These are phyloP conservation scores for Tagetes erecta DNA, from an alignment of 129 eudicot genomes.

Conservation along the genomic window DNA sequence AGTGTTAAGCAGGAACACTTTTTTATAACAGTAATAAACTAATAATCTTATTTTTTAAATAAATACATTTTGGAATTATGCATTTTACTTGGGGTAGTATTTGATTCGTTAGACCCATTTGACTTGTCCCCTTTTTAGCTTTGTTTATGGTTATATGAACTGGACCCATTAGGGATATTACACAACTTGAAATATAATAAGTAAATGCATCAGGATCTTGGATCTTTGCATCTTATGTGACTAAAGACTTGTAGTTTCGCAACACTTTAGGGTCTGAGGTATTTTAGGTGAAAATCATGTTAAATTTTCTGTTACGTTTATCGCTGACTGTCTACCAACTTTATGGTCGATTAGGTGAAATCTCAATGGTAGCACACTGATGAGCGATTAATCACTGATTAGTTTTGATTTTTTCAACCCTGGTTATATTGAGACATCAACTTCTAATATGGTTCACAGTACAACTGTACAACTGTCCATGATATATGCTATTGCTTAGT, in stretches of 20 bases:
- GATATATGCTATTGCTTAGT: slow-evolving; percentile 8
- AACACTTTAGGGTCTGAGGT: not conserved
- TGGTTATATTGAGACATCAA: not conserved
- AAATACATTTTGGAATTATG: too few species aligned
- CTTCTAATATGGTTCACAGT: not conserved
- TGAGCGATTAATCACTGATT: too few species aligned
- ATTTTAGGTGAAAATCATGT: slow-evolving; percentile 8
- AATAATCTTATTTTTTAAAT: not conserved
- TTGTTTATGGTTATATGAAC: not conserved
- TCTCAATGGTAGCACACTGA: too few species aligned
- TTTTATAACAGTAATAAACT: not conserved
- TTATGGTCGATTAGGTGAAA: too few species aligned
- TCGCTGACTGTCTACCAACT: too few species aligned
- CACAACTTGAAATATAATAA: not conserved
- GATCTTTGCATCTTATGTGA: slow-evolving; percentile 13
- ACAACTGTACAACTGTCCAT: not conserved
- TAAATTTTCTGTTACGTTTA: not conserved
- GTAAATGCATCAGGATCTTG: slow-evolving; percentile 8
- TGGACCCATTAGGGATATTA: not conserved
- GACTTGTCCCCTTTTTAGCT: not conserved
- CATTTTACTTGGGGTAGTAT: not conserved
- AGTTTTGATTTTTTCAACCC: too few species aligned
- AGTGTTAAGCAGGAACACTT: not conserved
- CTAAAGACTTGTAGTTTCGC: not conserved
- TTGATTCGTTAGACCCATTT: not conserved